phyloP scores from a whole-genome alignment of 805 yeast genomes.

The Monosporozyma servazzii region DNA sequence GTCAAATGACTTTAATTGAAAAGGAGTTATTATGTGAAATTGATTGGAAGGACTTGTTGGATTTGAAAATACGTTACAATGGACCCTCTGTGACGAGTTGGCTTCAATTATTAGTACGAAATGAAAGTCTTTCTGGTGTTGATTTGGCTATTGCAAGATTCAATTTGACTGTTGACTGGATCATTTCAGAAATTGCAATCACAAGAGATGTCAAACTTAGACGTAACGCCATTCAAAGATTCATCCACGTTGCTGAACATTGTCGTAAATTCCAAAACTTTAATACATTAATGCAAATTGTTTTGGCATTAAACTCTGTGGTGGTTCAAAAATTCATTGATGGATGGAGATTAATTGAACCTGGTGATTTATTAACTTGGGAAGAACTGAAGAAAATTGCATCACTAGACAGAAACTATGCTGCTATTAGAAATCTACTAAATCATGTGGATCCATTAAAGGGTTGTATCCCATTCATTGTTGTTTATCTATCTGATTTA shows the following conservation, averaged over 20 bases:
- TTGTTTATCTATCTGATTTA: conserved; percentile 74
- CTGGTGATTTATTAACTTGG: conserved; percentile 61
- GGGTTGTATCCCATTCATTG: conserved; percentile 89
- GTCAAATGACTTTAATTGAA: conserved; percentile 82
- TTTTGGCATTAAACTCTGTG: conserved; percentile 67
- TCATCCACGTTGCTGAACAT: conserved; percentile 75
- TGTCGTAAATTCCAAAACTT: conserved; percentile 69
- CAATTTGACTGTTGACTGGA: conserved; percentile 86
- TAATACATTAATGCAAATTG: conserved; percentile 80
- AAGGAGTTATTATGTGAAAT: conserved; percentile 72
- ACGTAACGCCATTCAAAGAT: conserved; percentile 66
- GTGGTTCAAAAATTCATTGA: conserved; percentile 48
- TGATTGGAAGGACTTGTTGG: conserved; percentile 86
- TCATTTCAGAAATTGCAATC: conserved; percentile 73
- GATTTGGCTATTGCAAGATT: conserved; percentile 77
- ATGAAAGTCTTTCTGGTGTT: conserved; percentile 55
- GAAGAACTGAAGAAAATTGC: conserved; percentile 61
- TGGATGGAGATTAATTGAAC: conserved; percentile 69
- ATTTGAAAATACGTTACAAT: conserved; percentile 61
- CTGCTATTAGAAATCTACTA: conserved; percentile 42
- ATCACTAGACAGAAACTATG: conserved; percentile 67
- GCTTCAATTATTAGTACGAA: conserved; percentile 63
- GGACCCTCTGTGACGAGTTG: conserved; percentile 69
- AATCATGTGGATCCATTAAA: conserved; percentile 49
- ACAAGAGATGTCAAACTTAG: conserved; percentile 54